These are phyloP conservation scores for Kalanchoe fedtschenkoi DNA, from an alignment of 164 flowering plant genomes.

Conservation along the genomic window DNA sequence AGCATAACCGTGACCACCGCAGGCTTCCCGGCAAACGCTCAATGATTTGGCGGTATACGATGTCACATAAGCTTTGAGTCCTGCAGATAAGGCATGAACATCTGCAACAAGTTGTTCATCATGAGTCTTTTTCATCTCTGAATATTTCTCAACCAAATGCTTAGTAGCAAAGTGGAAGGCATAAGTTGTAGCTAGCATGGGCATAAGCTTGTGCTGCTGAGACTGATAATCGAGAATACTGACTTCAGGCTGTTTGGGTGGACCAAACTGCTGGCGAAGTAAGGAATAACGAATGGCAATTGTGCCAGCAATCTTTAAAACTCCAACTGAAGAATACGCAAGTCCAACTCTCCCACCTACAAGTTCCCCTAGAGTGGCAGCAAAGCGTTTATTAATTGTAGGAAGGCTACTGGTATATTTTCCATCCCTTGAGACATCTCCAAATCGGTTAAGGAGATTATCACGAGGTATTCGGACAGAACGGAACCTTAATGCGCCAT, in stretches of 20 bases:
- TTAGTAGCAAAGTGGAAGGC: conserved; percentile 79
- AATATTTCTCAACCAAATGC: conserved; percentile 68
- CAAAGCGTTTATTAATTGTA: conserved; percentile 70
- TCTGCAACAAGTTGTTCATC: conserved; percentile 73
- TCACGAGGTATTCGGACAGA: conserved; percentile 93
- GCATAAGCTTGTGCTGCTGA: conserved; percentile 98
- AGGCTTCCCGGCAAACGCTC: conserved; percentile 82
- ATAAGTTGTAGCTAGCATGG: conserved; percentile 91
- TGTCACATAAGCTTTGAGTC: conserved; percentile 87
- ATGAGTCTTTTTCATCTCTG: conserved; percentile 79
- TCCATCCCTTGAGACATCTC: conserved; percentile 90
- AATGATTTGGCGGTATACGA: conserved; percentile 76
- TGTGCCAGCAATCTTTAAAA: conserved; percentile 61
- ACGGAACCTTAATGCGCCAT: conserved; percentile 74
- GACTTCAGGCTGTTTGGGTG: conserved; percentile 79
- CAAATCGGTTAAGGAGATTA: conserved; percentile 86
- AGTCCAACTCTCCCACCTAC: conserved; percentile 92
- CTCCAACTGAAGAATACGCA: conserved; percentile 79
- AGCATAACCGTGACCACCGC: conserved; percentile 98
- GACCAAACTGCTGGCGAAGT: conserved; percentile 89
- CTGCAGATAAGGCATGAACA: conserved; percentile 88
- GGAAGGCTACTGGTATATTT: conserved; percentile 86
- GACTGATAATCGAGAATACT: conserved; percentile 92
- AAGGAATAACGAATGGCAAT: conserved; percentile 88
- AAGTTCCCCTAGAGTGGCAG: conserved; percentile 93